Evolutionary conservation across 2,329 filamentous ascomycete genomes (phyloP), one percentile per base, ranked within the genome.

Genomic region (Alternaria sp.): DNA sequence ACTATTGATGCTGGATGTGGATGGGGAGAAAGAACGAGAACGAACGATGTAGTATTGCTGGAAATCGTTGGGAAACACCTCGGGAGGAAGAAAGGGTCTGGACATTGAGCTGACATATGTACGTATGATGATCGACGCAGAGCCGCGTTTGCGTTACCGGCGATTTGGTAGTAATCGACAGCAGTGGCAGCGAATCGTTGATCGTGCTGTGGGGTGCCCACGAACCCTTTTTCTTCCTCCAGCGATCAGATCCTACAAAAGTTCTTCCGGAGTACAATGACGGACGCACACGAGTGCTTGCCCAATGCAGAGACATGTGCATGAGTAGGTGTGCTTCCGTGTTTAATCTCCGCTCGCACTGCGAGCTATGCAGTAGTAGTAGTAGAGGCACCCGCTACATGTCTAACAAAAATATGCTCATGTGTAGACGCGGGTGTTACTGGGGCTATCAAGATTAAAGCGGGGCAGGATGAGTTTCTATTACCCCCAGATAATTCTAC

Each of bases 401-500:
- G 15, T 10, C 12, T 15, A 46, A 46, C 12, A 46, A 46, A 46
- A 15, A 5, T 5, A 46, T 25, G 36, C 44, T 9, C 44, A 36
- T 36, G 26, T 8, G 13, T 19, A 19, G 43, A 15, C n/a, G 52
- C 25, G 52, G 52, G 40, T 55, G 32, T 36, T 36, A 36, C 32
- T 36, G 32, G 32, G 32, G 32, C 36, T 11, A 40, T 11, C 9
- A 9, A 40, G 15, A 1, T 40, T 40, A 40, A 40, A 40, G 36
- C 36, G 36, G 36, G 36, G 36, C 52, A 10, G 5, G 8, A 12
- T 25, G 26, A 32, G 11, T 55, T 45, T 55, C 40, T 30, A 55
- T 55, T 55, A 55, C 56, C 56, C 46, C 56, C 46, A 44, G 46
- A 51, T 32, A 55, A 55, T n/a, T 45, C 52, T 25, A 28, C 12